Base-by-base conservation (phyloP, 2,329 filamentous ascomycete species). In the Scedosporium minutisporum region DNA sequence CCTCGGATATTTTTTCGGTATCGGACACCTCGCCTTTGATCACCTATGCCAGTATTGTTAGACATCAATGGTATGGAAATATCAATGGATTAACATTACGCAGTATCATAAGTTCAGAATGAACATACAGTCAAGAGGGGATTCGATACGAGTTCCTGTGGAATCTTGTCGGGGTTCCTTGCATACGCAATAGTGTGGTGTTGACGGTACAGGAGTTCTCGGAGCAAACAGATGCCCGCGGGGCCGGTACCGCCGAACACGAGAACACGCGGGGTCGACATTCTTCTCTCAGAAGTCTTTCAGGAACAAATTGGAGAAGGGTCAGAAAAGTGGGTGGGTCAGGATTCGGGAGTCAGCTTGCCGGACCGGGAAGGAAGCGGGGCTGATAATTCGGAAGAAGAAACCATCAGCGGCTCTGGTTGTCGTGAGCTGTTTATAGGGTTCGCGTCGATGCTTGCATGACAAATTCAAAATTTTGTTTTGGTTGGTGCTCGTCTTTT, bases 171-270 rank as follows among this genome's bases (percentile, higher is more conserved):
- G 2, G 57, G 57, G 10, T 58, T 58, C 6, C 57, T 29, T 7
- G 33, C 57, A 33, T 38, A 66, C 65, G 64, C 71, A 3, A 73
- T 66, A 3, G 66, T 67, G 2, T 65, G 42, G 25, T 72, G 67
- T 1, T 69, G 64, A 6, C 69, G 69, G 59, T 69, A 42, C 0
- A 72, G 48, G 1, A 73, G 66, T 57, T 74, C 72, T 0, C 71
- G 65, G 0, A 73, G 61, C 0, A 73, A 65, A 53, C 67, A 69
- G 21, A 73, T 68, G 4, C 72, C 72, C 0, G 72, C 66, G 1
- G 72, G 72, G 3, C 71, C 71, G 1, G 71, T 73, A n/a, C 63
- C 71, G 1, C 72, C 71, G 9, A 74, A 65, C 2, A 73, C 69
- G 2, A 73, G 68, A 16, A 71, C 62, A 21, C 10, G 27, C 3